Percentiles rank a stretch among this genome's conserved stretches.
These are phyloP conservation scores for Picea abies DNA, from an alignment of 83 land plant species.

Conservation along the genomic window DNA sequence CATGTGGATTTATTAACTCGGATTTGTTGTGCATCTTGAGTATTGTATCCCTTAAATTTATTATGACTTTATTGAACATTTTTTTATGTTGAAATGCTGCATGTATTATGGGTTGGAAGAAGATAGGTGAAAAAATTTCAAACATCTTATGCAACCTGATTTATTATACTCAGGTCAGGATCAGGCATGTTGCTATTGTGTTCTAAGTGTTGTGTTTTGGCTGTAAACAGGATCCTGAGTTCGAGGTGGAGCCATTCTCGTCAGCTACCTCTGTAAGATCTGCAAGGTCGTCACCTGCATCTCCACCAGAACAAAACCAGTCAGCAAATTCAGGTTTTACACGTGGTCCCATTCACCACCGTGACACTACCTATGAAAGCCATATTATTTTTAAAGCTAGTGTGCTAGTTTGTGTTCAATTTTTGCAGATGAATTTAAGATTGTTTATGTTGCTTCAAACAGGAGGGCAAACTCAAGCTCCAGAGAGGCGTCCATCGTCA, in stretches of 20 bases:
- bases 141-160: slow-evolving; percentile 7
- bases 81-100: background rate
- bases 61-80: background rate
- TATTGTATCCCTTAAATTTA: background rate
- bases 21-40: background rate
- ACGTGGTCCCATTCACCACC: background rate
- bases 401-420: background rate
- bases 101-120: slow-evolving; percentile 5
- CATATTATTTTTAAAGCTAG: background rate
- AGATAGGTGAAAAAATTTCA: slow-evolving; percentile 5
- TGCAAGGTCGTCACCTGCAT: slow-evolving; percentile 38
- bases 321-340: slow-evolving; percentile 46
- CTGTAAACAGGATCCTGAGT: slow-evolving; percentile 78
- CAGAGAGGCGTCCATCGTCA: slow-evolving; percentile 38
- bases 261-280: slow-evolving; percentile 42
- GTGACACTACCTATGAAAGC: background rate
- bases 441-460: background rate
- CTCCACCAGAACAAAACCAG: slow-evolving; percentile 36
- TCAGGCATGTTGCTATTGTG: slow-evolving; percentile 4
- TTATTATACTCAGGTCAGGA: background rate
- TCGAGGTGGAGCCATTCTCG: slow-evolving; percentile 76
- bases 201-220: background rate
- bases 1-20: background rate
- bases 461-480: slow-evolving; percentile 28
- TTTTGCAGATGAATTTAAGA: background rate